Evolutionary conservation across 768 basidiomycete genomes (phyloP), one percentile per base, ranked within the genome.

Genomic region (Gyrodon lividus): DNA sequence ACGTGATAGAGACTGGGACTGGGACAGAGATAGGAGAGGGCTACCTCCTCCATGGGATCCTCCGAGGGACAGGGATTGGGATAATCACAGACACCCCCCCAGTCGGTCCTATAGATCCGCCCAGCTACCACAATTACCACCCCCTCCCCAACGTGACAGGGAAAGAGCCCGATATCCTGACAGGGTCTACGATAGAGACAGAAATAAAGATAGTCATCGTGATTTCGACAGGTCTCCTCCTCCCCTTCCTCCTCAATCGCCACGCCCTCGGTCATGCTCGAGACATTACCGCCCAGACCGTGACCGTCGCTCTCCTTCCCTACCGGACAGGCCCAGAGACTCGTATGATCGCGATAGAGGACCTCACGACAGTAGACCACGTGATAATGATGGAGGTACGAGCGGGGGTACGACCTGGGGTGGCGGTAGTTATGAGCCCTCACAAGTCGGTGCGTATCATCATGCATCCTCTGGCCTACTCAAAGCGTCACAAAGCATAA

Each of bases 11-110:
- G 60, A 58, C 40, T 34, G 67, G 19, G 60, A 58, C 40, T 34
- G 67, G 19, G 66, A 68, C 43, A 53, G 66, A 26, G 69, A 70
- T 48, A 52, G 70, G 13, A 59, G 68, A 5, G 56, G 52, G 7
- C 50, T 51, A 1, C 42, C 52, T 49, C 50, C 23, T 3, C 41
- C 33, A 33, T 62, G 62, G 62, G 65, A 68, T 42, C 9, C 54
- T 9, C n/a, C 52, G 2, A 42, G 64, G 19, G 67, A 69, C 41
- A 55, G 60, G 40, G 56, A 68, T 23, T 34, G 61, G 51, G 63
- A 65, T 12, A 37, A 40, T 31, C 44, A 57, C 23, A 58, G 65
- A 51, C 57, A 59, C 39, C 6, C 47, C 38, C 6, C 47, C 1
- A 58, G 60, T 40, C 56, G 61, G 5, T 56, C 54, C 4, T 66